These are phyloP conservation scores for Parachaetomium inaequale DNA, from an alignment of 495 filamentous ascomycete species.

Conservation along the genomic window DNA sequence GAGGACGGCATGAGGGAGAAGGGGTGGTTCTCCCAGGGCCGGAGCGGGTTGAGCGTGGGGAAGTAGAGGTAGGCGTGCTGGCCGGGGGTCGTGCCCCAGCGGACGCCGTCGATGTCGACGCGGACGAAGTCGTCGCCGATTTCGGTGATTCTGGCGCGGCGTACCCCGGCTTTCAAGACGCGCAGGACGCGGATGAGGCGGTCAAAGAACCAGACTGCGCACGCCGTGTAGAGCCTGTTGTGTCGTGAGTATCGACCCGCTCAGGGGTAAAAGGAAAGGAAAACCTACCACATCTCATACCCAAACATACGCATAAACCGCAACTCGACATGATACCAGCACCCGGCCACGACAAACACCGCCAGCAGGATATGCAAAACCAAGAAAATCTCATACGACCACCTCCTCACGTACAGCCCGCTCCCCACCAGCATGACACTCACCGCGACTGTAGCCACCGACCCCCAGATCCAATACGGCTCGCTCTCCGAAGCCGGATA, in stretches of 20 bases:
- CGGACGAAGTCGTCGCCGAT: conserved; percentile 2
- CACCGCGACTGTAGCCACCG: conserved; percentile 34
- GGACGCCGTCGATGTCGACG: conserved; percentile 1
- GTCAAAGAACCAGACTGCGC: conserved; percentile 1
- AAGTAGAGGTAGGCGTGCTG: conserved; percentile 6
- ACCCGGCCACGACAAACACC: conserved; percentile 39
- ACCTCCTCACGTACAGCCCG: conserved; percentile 32
- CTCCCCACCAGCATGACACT: conserved; percentile 23
- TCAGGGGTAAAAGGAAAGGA: not conserved
- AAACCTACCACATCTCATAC: not conserved
- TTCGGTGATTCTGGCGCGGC: not conserved
- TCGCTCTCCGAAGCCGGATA: conserved; percentile 24
- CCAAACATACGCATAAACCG: conserved; percentile 1
- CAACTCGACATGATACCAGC: conserved; percentile 41
- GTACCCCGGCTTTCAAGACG: not conserved
- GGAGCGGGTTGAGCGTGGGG: not conserved
- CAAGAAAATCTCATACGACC: conserved; percentile 44
- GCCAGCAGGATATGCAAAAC: conserved; percentile 39
- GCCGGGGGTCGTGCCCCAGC: not conserved
- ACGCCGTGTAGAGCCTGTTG: not conserved
- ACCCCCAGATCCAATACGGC: conserved; percentile 44
- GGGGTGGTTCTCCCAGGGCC: conserved; percentile 4
- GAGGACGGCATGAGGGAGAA: conserved; percentile 2
- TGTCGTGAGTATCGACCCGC: not conserved
- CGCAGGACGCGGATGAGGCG: not conserved